Evolutionary conservation across 2,329 filamentous ascomycete genomes (phyloP).

Genomic region (Claviceps sp.): DNA sequence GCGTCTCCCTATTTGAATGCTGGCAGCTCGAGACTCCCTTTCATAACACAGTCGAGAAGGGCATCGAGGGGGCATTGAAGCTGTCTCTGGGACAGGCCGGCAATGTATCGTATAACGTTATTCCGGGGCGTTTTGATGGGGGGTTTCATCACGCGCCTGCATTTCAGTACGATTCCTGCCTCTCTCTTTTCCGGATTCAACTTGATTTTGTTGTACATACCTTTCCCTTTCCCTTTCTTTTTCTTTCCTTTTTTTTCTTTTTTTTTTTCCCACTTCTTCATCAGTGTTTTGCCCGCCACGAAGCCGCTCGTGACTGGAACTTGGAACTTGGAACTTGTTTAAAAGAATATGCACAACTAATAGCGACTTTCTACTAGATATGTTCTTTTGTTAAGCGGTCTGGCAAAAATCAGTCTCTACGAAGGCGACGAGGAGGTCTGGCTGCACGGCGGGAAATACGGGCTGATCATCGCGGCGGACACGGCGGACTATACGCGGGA

Average conservation of each 20-base stretch:
- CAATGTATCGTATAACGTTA: conserved; percentile 22
- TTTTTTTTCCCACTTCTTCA: not conserved
- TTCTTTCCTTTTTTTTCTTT: not conserved
- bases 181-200: not conserved
- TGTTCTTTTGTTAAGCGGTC: conserved; percentile 24
- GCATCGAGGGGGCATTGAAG: conserved; percentile 16
- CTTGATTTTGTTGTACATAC: no score
- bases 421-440: conserved; percentile 22
- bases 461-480: conserved; percentile 28
- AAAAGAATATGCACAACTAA: not conserved
- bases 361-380: conserved; percentile 11
- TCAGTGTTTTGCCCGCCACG: not conserved
- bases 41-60: conserved; percentile 16
- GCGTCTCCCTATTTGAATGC: conserved; percentile 29
- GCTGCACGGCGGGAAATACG: conserved; percentile 25
- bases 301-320: no score
- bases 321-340: no score
- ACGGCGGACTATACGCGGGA: conserved; percentile 23
- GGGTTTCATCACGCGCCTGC: conserved; percentile 28
- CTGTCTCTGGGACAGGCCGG: conserved; percentile 19
- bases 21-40: conserved; percentile 23
- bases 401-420: conserved; percentile 27
- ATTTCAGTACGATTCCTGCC: conserved; percentile 21
- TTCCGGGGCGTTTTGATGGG: conserved; percentile 24
- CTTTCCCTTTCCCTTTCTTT: not conserved